Base-by-base conservation (phyloP, 2,329 filamentous ascomycete species). In the Aspergillus viridinutans region DNA sequence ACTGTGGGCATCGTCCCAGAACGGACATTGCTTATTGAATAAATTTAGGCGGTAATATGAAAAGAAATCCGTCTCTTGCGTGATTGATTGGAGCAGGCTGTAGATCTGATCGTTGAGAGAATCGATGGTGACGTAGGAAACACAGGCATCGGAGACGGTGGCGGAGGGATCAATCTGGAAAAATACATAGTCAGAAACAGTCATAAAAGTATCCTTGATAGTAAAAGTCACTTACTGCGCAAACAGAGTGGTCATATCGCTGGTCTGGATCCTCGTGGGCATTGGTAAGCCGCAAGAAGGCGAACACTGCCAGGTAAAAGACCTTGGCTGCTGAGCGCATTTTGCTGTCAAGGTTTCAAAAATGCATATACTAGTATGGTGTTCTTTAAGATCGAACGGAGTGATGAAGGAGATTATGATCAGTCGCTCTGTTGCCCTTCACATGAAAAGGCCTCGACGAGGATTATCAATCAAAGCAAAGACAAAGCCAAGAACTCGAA, bases 11-110 rank as follows among this genome's bases (percentile, higher is more conserved):
- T 99, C 94, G 70, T 87, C 85, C 93, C 94, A 99, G 73, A 97
- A 99, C 0, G 94, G 94, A 70, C 94, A 99, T 76, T 85, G 86
- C 75, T 94, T 96, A 75, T 95, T 89, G 76, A 91, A 99, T 21
- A 99, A 83, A 73, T 97, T 97, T 49, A 99, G 80, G 57, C 94
- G 88, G 78, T 97, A 99, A 76, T 97, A 92, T 53, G 93, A 93
- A 77, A 99, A 99, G 83, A 97, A 99, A 76, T 99, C 94, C 73
- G 93, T 96, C 53, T 89, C 86, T 66, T 85, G 85, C 0, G 91
- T 96, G 49, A 99, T 85, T 55, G 90, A 88, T 67, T 90, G 84
- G 64, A 99, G 78, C 53, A 86, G 84, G 20, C 92, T 90, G 66
- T 88, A 87, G 61, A 97, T 81, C 58, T 85, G 83, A 64, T 81